Conservation (phyloP, 495 filamentous ascomycete species). For the Penicillium macrosclerotiorum region DNA sequence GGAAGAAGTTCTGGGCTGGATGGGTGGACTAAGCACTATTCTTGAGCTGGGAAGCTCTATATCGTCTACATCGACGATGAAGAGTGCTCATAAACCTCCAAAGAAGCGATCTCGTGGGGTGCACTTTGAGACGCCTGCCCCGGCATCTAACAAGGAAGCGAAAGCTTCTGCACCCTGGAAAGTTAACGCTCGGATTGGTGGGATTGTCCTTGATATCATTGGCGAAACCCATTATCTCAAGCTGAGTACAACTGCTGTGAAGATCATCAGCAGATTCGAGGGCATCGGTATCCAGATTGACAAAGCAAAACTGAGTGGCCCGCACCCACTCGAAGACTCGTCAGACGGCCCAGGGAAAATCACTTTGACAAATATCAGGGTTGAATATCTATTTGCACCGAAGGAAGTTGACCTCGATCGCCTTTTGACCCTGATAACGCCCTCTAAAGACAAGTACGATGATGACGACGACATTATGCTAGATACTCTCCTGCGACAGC, state of each 20-base stretch:
- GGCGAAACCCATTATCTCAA: constrained; percentile 75
- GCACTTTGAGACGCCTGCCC: constrained; percentile 58
- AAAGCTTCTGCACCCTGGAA: constrained; percentile 54
- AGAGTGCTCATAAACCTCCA: constrained; percentile 28
- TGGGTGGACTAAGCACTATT: constrained; percentile 90
- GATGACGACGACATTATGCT: constrained; percentile 92
- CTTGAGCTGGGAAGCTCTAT: constrained; percentile 85
- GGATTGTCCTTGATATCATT: constrained; percentile 66
- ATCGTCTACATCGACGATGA: constrained; percentile 63
- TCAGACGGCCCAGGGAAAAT: constrained; percentile 51
- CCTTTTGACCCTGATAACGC: constrained; percentile 81
- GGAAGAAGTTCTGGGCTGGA: constrained; percentile 83
- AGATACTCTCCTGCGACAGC: constrained; percentile 85
- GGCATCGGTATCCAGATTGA: constrained; percentile 70
- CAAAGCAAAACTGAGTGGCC: constrained; percentile 70
- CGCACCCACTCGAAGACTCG: constrained; percentile 48
- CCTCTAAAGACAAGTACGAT: constrained; percentile 89
- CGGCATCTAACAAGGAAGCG: constrained; percentile 11
- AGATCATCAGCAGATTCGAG: constrained; percentile 69
- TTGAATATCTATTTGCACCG: constrained; percentile 73
- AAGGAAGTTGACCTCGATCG: constrained; percentile 77
- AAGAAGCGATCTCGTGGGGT: constrained; percentile 58
- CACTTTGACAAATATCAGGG: constrained; percentile 59
- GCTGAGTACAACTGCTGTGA: constrained; percentile 74
- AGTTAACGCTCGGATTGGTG: constrained; percentile 72